A percentile compares a stretch with the other conserved stretches of the same genome.
phyloP scores from a whole-genome alignment of 2,329 filamentous ascomycete genomes.

The Zymoseptoria pseudotritici region DNA sequence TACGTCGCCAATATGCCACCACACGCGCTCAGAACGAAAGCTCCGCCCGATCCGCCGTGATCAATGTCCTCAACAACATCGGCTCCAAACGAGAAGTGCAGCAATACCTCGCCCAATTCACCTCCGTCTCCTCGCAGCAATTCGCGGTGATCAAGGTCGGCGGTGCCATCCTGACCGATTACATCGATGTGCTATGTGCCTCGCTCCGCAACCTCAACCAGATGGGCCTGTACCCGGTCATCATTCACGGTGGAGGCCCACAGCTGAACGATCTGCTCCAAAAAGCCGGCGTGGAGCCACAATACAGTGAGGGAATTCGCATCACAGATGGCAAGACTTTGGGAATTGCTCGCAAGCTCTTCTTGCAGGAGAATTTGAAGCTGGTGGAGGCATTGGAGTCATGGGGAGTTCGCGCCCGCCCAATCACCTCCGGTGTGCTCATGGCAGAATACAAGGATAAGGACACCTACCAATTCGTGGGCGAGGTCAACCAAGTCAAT shows the following conservation, averaged over 20 bases:
- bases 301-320: constrained; percentile 93
- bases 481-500: constrained; percentile 90
- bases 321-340: constrained; percentile 95
- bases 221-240: constrained; percentile 88
- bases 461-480: constrained; percentile 91
- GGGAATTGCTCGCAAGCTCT: constrained; percentile 81
- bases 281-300: constrained; percentile 83
- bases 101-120: constrained; percentile 96
- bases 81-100: constrained; percentile 93
- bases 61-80: constrained; percentile 89
- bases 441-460: constrained; percentile 91
- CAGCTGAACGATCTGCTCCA: constrained; percentile 90
- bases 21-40: constrained; percentile 38
- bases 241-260: constrained; percentile 90
- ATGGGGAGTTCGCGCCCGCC: constrained; percentile 80
- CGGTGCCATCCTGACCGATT: constrained; percentile 89
- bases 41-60: constrained; percentile 70
- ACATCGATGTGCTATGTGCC: constrained; percentile 83
- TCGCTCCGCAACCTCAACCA: constrained; percentile 88
- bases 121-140: constrained; percentile 89
- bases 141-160: constrained; percentile 99
- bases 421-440: constrained; percentile 84
- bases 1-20: constrained; percentile 13
- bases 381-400: constrained; percentile 83
- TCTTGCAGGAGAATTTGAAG: constrained; percentile 91